These are phyloP conservation scores for Arctium minus DNA, from an alignment of 129 eudicot species.

Conservation along the genomic window DNA sequence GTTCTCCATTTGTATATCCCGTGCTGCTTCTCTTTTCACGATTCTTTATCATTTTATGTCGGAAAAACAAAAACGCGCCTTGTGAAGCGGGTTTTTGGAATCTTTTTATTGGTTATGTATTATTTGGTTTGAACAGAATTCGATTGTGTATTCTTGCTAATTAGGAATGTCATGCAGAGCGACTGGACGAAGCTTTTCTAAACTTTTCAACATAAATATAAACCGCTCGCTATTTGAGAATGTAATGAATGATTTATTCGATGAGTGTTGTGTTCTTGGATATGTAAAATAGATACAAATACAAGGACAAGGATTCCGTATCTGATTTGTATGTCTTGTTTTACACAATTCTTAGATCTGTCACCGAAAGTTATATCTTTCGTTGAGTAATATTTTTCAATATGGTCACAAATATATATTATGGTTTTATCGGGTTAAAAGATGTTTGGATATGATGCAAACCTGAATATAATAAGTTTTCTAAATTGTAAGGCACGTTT, in stretches of 20 bases:
- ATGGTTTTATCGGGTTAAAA: neutral
- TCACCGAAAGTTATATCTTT: no score
- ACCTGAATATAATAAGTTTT: neutral
- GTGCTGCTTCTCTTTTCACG: constrained; percentile 19
- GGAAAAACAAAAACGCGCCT: neutral
- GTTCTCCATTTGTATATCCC: constrained; percentile 31
- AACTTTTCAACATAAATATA: neutral
- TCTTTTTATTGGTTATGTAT: constrained; percentile 9
- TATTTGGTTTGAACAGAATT: constrained; percentile 3
- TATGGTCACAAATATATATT: no score
- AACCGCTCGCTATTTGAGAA: constrained; percentile 5
- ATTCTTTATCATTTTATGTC: constrained; percentile 18
- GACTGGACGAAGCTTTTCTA: neutral
- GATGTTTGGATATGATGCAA: neutral
- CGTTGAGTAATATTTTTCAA: no score
- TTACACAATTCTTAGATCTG: no score
- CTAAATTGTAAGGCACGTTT: no score
- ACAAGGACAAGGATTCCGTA: neutral
- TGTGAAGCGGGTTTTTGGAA: constrained; percentile 10
- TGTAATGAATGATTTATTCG: constrained; percentile 16
- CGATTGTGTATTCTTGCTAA: neutral
- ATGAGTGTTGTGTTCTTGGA: neutral
- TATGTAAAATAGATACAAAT: neutral
- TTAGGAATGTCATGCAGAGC: neutral
- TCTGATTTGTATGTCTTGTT: neutral